Percentiles rank a stretch among this genome's conserved stretches.
Conservation (phyloP, 2,329 filamentous ascomycete genomes). For the Xylariaceae sp. region DNA sequence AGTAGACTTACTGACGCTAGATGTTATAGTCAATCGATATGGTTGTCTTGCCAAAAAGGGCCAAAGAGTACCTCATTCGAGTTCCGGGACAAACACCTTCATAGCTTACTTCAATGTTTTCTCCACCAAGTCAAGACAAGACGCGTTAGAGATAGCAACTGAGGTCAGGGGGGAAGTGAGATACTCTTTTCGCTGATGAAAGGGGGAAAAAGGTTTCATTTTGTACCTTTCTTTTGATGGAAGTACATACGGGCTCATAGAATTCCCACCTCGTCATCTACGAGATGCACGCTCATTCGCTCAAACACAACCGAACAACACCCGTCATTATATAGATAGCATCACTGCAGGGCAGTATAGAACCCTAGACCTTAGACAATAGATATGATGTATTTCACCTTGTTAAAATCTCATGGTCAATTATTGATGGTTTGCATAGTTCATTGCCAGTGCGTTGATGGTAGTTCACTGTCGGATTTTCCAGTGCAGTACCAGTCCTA, state of each 20-base stretch:
- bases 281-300: not conserved
- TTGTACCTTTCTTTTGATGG: not conserved
- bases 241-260: not conserved
- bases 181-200: conserved; percentile 28
- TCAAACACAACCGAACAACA: not conserved
- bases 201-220: not conserved
- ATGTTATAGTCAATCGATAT: conserved; percentile 24
- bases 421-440: too few species aligned
- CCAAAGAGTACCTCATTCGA: conserved; percentile 32
- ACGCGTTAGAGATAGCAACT: conserved; percentile 27
- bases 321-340: not conserved
- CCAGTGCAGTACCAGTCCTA: too few species aligned
- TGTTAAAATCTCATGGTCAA: too few species aligned
- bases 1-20: not conserved
- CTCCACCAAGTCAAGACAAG: conserved; percentile 29
- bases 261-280: conserved; percentile 1
- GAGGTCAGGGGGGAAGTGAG: conserved; percentile 29
- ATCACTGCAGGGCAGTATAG: not conserved
- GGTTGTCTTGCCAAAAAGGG: conserved; percentile 34
- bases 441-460: too few species aligned
- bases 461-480: too few species aligned
- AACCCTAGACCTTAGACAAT: not conserved
- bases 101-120: conserved; percentile 36
- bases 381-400: not conserved
- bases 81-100: conserved; percentile 32